Evolutionary conservation across 2,329 filamentous ascomycete genomes (phyloP).

Genomic region (Colletotrichum sp.): DNA sequence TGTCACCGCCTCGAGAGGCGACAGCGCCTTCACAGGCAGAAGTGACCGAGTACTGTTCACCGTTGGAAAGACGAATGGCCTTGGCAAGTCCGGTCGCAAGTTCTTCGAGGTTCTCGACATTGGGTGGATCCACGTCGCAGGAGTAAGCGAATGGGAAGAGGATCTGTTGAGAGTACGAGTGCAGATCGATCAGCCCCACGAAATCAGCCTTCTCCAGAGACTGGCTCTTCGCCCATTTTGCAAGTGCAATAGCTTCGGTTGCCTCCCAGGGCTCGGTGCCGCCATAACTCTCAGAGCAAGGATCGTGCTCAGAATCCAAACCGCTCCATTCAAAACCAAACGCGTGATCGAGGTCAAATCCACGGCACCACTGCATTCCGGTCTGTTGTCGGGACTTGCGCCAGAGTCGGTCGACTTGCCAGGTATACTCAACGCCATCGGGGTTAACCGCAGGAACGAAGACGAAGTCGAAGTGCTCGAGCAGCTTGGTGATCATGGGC

Average conservation of each 20-base stretch:
- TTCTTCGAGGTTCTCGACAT: slow-evolving; percentile 90
- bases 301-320: slow-evolving; percentile 70
- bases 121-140: slow-evolving; percentile 78
- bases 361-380: slow-evolving; percentile 79
- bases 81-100: slow-evolving; percentile 87
- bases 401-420: slow-evolving; percentile 91
- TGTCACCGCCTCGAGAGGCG: slow-evolving; percentile 30
- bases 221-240: slow-evolving; percentile 83
- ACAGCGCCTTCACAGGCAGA: slow-evolving; percentile 88
- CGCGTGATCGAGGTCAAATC: slow-evolving; percentile 86
- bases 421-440: slow-evolving; percentile 93
- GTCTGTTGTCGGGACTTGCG: slow-evolving; percentile 92
- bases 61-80: slow-evolving; percentile 80
- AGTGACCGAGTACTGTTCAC: slow-evolving; percentile 76
- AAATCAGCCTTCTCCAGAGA: slow-evolving; percentile 75
- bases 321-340: slow-evolving; percentile 79
- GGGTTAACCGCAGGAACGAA: slow-evolving; percentile 91
- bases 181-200: slow-evolving; percentile 86
- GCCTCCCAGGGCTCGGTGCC: slow-evolving; percentile 85
- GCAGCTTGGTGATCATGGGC: slow-evolving; percentile 72
- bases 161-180: slow-evolving; percentile 95
- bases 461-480: slow-evolving; percentile 85
- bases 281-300: slow-evolving; percentile 90
- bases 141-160: slow-evolving; percentile 91
- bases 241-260: slow-evolving; percentile 75